Evolutionary conservation across 108 stramenopile species (phyloP), one percentile per base, ranked within the genome.

Genomic region (Licmophora abbreviata): DNA sequence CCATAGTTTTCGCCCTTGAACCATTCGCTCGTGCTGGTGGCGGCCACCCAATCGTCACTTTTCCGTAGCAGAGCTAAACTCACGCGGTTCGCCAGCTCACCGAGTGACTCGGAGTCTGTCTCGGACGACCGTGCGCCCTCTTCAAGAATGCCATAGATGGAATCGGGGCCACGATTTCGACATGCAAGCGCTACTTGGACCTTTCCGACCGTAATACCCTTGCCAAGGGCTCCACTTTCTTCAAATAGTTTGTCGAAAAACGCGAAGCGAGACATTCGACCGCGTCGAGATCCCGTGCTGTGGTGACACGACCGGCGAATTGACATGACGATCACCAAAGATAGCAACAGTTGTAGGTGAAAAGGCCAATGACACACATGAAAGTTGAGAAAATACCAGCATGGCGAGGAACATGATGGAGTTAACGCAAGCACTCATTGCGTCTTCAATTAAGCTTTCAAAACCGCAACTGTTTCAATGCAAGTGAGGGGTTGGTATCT

Each of bases 181-280:
- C 59, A 58, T 8, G 20, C 52, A 21, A 88, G 59, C 23, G 79
- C 82, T 3, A 88, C 66, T 59, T 83, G 82, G 35, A 88, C 59
- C 43, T 81, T 83, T 8, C 86, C 86, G 0, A 88, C 86, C 28
- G 86, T 88, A 45, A 88, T 81, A 9, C 83, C 88, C 61, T 83
- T 89, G 10, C 88, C 88, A 23, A 89, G 63, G 12, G 76, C 69
- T 7, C 88, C 88, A 29, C 66, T 68, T 53, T 85, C 81, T 55
- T 89, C 88, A 48, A 89, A 89, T 15, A 82, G 51, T 45, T 83
- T 85, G 52, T 81, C 79, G 54, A 83, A 40, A 3, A 40, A n/a
- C n/a, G n/a, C n/a, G n/a, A n/a, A n/a, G n/a, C n/a, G n/a, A n/a
- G n/a, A n/a, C n/a, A n/a, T n/a, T n/a, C n/a, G n/a, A n/a, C n/a